Percentiles rank a stretch among this genome's conserved stretches.
Evolutionary conservation across 2,329 filamentous ascomycete species (phyloP).

Genomic region (Diaporthe helianthi): DNA sequence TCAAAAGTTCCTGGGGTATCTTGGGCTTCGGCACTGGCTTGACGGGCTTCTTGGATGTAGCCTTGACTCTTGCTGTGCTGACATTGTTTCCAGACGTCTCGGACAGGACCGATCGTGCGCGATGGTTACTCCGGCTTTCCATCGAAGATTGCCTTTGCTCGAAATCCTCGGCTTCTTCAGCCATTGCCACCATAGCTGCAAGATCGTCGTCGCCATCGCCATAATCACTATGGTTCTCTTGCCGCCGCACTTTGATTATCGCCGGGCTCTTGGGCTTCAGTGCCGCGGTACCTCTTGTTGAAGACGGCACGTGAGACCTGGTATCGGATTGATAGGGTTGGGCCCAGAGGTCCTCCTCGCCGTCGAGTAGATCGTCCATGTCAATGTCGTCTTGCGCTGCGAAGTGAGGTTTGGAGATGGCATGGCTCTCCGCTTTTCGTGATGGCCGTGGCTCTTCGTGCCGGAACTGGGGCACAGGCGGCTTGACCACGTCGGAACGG

Average conservation of each 20-base stretch:
- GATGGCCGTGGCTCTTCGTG: constrained; percentile 31
- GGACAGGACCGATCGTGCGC: constrained; percentile 49
- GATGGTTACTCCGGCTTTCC: constrained; percentile 37
- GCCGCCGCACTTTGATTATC: constrained; percentile 35
- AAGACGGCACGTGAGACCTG: background rate
- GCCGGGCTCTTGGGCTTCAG: constrained; percentile 33
- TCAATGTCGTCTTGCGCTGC: constrained; percentile 12
- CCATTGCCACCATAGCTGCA: constrained; percentile 58
- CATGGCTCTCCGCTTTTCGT: background rate
- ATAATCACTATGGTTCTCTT: constrained; percentile 46
- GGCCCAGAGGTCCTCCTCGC: constrained; percentile 36
- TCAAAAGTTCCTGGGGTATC: constrained; percentile 63
- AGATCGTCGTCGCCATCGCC: constrained; percentile 50
- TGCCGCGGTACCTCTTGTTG: constrained; percentile 28
- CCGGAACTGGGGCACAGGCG: constrained; percentile 34
- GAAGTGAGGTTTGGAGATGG: constrained; percentile 5
- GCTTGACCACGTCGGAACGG: constrained; percentile 19
- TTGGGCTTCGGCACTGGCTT: constrained; percentile 43
- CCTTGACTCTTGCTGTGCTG: constrained; percentile 43
- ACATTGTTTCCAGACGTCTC: constrained; percentile 58
- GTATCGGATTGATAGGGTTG: constrained; percentile 22
- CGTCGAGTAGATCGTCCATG: constrained; percentile 37
- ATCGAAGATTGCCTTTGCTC: constrained; percentile 51
- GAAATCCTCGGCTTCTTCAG: constrained; percentile 58
- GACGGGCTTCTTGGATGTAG: constrained; percentile 41